Percentiles rank a stretch among this genome's conserved stretches.
Evolutionary conservation across 2,329 filamentous ascomycete genomes (phyloP).

Genomic region (Alternaria burnsii): DNA sequence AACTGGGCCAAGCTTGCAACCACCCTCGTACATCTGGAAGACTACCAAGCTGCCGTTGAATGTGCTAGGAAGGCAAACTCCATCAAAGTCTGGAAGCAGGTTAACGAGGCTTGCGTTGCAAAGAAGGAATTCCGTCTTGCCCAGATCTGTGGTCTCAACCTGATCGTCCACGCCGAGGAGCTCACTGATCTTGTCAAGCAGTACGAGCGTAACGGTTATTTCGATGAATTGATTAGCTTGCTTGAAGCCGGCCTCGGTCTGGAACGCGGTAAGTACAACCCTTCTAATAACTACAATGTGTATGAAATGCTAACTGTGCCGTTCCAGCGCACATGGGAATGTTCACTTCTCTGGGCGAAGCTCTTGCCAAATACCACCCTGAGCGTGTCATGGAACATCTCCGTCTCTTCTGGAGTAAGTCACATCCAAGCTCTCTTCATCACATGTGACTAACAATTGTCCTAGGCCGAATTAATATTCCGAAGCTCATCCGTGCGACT

Average conservation of each 20-base stretch:
- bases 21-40: constrained; percentile 93
- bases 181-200: constrained; percentile 91
- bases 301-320: constrained; percentile 7
- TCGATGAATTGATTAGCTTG: constrained; percentile 94
- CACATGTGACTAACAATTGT: not conserved
- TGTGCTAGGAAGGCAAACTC: constrained; percentile 98
- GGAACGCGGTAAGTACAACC: constrained; percentile 65
- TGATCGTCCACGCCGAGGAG: constrained; percentile 97
- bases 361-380: constrained; percentile 91
- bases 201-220: constrained; percentile 97
- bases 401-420: constrained; percentile 84
- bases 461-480: not conserved
- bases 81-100: constrained; percentile 99
- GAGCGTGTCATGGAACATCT: constrained; percentile 98
- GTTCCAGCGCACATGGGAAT: constrained; percentile 80
- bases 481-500: constrained; percentile 79
- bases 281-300: not conserved
- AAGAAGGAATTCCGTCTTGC: constrained; percentile 99
- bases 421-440: not conserved
- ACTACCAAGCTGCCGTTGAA: constrained; percentile 97
- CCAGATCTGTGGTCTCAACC: constrained; percentile 97
- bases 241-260: constrained; percentile 94
- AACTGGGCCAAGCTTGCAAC: constrained; percentile 99
- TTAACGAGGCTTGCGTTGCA: constrained; percentile 91
- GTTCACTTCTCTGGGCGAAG: constrained; percentile 93